These are phyloP conservation scores for Oidium heveae DNA, from an alignment of 2,329 filamentous ascomycete genomes.

Conservation along the genomic window DNA sequence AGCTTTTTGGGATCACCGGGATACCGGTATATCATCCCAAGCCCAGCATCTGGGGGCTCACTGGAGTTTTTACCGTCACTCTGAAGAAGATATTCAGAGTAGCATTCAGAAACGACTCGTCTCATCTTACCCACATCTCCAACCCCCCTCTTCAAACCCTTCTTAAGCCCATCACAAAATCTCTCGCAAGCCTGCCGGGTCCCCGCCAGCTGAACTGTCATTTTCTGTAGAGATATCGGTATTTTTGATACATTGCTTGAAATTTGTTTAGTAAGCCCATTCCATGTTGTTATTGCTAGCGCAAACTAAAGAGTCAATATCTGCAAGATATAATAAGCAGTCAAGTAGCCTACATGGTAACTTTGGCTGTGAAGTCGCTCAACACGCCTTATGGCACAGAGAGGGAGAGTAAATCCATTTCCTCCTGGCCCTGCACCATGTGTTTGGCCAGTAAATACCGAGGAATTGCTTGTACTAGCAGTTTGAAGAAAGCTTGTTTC, in stretches of 20 bases:
- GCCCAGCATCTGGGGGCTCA: conserved; percentile 65
- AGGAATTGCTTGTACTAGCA: conserved; percentile 55
- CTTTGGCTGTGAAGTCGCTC: conserved; percentile 83
- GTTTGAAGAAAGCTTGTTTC: conserved; percentile 65
- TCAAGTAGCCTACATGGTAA: conserved; percentile 30
- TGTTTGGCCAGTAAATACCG: conserved; percentile 73
- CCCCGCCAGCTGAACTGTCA: conserved; percentile 22
- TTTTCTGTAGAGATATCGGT: neutral
- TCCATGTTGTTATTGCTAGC: conserved; percentile 87
- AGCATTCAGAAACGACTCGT: conserved; percentile 58
- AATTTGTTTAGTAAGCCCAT: conserved; percentile 33
- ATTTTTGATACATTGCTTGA: conserved; percentile 21
- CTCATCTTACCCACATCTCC: conserved; percentile 71
- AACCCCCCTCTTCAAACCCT: conserved; percentile 63
- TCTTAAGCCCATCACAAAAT: conserved; percentile 90
- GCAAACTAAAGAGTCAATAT: conserved; percentile 36
- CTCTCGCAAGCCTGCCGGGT: conserved; percentile 74
- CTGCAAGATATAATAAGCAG: conserved; percentile 1
- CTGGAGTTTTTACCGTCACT: conserved; percentile 34
- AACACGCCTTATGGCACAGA: conserved; percentile 76
- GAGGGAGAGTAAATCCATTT: conserved; percentile 84
- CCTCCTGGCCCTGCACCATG: conserved; percentile 79
- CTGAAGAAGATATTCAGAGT: conserved; percentile 62
- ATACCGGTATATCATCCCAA: conserved; percentile 83
- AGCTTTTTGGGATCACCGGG: conserved; percentile 87